Evolutionary conservation across 805 yeast genomes (phyloP).

Genomic region (Lipomyces anomalus): DNA sequence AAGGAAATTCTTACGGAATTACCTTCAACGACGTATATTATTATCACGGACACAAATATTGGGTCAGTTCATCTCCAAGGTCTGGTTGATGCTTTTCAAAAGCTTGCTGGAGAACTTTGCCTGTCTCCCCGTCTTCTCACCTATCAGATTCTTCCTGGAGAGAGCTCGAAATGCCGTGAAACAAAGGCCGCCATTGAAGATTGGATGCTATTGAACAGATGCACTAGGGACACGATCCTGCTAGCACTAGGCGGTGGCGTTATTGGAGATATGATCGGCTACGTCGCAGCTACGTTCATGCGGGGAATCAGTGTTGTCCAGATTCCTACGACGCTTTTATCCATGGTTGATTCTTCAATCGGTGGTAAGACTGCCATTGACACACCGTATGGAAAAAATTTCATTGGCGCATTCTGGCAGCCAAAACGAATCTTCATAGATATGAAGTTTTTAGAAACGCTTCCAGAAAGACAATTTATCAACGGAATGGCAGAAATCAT

Average conservation of each 20-base stretch:
- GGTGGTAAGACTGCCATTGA: constrained; percentile 99
- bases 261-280: constrained; percentile 98
- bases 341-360: constrained; percentile 97
- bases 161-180: constrained; percentile 76
- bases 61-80: constrained; percentile 37
- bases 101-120: constrained; percentile 23
- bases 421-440: constrained; percentile 86
- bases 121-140: constrained; percentile 59
- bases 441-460: constrained; percentile 74
- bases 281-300: constrained; percentile 99
- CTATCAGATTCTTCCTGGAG: constrained; percentile 86
- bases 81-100: constrained; percentile 36
- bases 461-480: constrained; percentile 89
- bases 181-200: constrained; percentile 94
- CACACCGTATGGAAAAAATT: constrained; percentile 91
- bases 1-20: constrained; percentile 54
- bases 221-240: constrained; percentile 93
- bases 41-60: constrained; percentile 81
- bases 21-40: constrained; percentile 85
- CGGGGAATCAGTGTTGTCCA: constrained; percentile 93
- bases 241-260: constrained; percentile 98
- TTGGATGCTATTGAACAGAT: constrained; percentile 69
- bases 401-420: constrained; percentile 97
- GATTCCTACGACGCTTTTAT: constrained; percentile 84
- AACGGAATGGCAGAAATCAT: constrained; percentile 98